Base-by-base conservation (phyloP, 106 monocot genomes). In the Ottelia alismoides region DNA sequence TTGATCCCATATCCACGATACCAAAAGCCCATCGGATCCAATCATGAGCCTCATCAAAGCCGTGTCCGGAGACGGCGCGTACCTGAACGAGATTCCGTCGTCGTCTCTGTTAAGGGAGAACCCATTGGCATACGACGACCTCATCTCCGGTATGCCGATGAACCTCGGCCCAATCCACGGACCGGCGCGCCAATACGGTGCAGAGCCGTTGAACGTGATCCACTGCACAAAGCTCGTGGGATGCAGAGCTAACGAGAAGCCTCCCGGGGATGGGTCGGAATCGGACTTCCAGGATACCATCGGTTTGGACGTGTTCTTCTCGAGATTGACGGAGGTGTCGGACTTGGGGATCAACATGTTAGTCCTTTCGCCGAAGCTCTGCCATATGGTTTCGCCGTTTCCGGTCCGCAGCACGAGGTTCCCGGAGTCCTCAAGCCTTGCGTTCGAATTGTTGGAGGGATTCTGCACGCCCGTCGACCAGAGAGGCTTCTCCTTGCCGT, bases 311-410 rank as follows among this genome's bases (percentile, higher is more conserved):
- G 20, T 2, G 11, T 57, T 30, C 12, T 43, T 52, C 7, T 12
- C 26, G 3, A 6, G 4, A 24, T 70, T 20, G 22, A 19, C 14
- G 2, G 47, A 30, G 9, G 66, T 1, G 49, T 27, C 57, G 71
- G 66, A 62, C 4, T 44, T 56, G 0, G 62, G 62, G 0, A 76
- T 23, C 11, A 47, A 7, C 7, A 62, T 67, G 52, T 76, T 65
- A 0, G 66, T 60, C 1, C 71, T 70, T 56, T 76, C 46, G 22
- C 71, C 71, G 47, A 76, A 63, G 47, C 76, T 67, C 62, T 76
- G 65, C 76, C 76, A 76, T 1, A 49, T 4, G 1, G 49, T 22
- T 2, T 19, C 16, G 19, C 28, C 17, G 22, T 53, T 12, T 25
- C 12, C 19, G 40, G 6, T 43, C 40, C 16, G 10, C 16, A 60